A percentile compares a stretch with the other conserved stretches of the same genome.
Evolutionary conservation across 1,284 basidiomycete genomes (phyloP).

Genomic region (Sanghuangporus sanghuang): DNA sequence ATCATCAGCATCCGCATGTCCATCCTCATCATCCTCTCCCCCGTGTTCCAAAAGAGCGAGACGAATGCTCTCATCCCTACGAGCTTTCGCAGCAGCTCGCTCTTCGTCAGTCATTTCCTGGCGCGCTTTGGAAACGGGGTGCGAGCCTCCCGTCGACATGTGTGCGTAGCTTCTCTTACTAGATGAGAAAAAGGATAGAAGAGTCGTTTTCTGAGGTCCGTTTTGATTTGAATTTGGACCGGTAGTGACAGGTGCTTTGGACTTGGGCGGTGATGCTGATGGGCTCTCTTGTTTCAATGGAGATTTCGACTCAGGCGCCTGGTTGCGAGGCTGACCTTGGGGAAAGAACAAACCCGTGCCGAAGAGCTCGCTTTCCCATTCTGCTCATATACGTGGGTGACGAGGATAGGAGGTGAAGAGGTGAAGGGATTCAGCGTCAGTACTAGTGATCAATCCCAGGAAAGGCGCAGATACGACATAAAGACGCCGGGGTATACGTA

Average conservation of each 20-base stretch:
- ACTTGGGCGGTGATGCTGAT: too few relatives aligned
- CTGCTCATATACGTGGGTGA: not conserved
- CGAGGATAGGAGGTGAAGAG: not conserved
- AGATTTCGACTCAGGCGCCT: not conserved
- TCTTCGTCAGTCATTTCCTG: not conserved
- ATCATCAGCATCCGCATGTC: not conserved
- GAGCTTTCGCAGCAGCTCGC: not conserved
- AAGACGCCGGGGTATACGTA: not conserved
- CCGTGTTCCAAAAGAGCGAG: not conserved
- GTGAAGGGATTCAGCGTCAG: not conserved
- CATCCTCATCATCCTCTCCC: not conserved
- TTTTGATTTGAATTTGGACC: too few relatives aligned
- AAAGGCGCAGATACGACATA: not conserved
- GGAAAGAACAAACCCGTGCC: conserved; percentile 1
- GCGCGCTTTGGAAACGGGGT: not conserved
- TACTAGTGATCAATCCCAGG: not conserved
- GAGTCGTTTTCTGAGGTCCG: not conserved
- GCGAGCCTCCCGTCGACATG: not conserved
- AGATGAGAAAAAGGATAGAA: not conserved
- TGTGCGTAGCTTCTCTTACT: conserved; percentile 2
- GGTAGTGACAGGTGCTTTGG: too few relatives aligned
- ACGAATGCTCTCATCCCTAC: conserved; percentile 10
- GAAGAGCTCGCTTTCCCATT: conserved; percentile 14
- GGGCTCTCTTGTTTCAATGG: not conserved
- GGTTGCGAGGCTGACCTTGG: not conserved